Evolutionary conservation across 768 basidiomycete species (phyloP), one percentile per base, ranked within the genome.

Genomic region (Boletus edulis): DNA sequence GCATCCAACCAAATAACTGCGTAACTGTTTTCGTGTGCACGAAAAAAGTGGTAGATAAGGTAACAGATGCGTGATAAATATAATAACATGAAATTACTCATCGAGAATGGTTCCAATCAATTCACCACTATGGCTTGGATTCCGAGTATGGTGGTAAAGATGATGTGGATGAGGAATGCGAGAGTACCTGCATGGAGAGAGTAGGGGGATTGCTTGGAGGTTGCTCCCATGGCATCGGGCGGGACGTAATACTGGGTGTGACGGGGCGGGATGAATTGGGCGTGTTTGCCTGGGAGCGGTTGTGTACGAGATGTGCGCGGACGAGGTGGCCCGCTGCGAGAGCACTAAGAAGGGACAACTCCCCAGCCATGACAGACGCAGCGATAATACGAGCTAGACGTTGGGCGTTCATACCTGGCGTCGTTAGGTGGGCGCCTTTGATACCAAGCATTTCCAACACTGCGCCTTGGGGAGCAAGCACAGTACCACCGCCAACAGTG

Each of bases 331-430:
- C 96, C 3, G 94, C 94, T 1, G 95, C 95, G 38, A 99, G 82
- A 2, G 97, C 95, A 60, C 86, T 87, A 68, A 99, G 80, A 57
- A 99, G 78, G 17, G 89, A 91, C 32, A 98, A 77, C 72, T 99
- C 97, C 35, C 97, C 97, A 2, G 97, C 96, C 94, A 98, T 97
- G 64, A 99, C 97, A 0, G 92, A 81, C 0, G 94, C 85, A 37
- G 87, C 88, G 61, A 99, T 90, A 65, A 98, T 81, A 34, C 93
- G 82, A 3, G 97, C 97, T 49, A 99, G 84, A 45, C 80, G 81
- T 59, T 91, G 91, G 0, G 97, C 89, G 69, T 98, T 97, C 66
- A 84, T 80, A 1, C 97, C 97, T 0, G 97, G 96, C 11, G 82
- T 75, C 12, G 88, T 87, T 0, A 85, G 79, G 73, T 98, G 91